phyloP scores from a whole-genome alignment of 495 filamentous ascomycete genomes.

The Recurvomyces mirabilis region DNA sequence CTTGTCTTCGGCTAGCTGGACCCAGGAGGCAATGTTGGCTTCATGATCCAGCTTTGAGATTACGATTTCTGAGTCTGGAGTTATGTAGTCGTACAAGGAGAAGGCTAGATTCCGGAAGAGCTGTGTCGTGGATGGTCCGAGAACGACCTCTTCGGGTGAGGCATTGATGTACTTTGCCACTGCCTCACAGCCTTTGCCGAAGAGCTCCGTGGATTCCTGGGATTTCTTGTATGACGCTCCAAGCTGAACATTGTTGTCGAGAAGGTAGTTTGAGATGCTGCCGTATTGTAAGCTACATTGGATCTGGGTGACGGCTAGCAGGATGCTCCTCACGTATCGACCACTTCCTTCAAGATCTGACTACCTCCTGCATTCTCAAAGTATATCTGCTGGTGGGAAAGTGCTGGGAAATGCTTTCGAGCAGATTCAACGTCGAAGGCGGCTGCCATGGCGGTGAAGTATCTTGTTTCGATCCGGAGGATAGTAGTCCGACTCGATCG shows the following conservation, averaged over 20 bases:
- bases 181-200: slow-evolving; percentile 44
- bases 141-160: slow-evolving; percentile 29
- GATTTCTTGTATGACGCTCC: slow-evolving; percentile 52
- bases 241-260: slow-evolving; percentile 60
- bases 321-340: slow-evolving; percentile 55
- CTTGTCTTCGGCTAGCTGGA: slow-evolving; percentile 45
- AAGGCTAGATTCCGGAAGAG: slow-evolving; percentile 59
- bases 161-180: slow-evolving; percentile 61
- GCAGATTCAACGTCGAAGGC: slow-evolving; percentile 43
- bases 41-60: slow-evolving; percentile 60
- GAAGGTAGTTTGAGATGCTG: slow-evolving; percentile 54
- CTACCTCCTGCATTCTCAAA: slow-evolving; percentile 69
- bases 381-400: slow-evolving; percentile 53
- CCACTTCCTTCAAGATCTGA: slow-evolving; percentile 52
- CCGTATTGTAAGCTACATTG: too few species aligned
- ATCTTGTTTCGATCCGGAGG: too few species aligned
- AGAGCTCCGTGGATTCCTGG: slow-evolving; percentile 43
- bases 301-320: too few species aligned
- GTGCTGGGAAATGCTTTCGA: slow-evolving; percentile 54
- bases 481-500: background rate
- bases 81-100: slow-evolving; percentile 40
- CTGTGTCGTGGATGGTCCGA: slow-evolving; percentile 60
- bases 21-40: slow-evolving; percentile 59
- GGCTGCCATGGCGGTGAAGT: too few species aligned
- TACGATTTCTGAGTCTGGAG: slow-evolving; percentile 51